Evolutionary conservation across 2,329 filamentous ascomycete genomes (phyloP).

Genomic region (Xylaria multiplex): DNA sequence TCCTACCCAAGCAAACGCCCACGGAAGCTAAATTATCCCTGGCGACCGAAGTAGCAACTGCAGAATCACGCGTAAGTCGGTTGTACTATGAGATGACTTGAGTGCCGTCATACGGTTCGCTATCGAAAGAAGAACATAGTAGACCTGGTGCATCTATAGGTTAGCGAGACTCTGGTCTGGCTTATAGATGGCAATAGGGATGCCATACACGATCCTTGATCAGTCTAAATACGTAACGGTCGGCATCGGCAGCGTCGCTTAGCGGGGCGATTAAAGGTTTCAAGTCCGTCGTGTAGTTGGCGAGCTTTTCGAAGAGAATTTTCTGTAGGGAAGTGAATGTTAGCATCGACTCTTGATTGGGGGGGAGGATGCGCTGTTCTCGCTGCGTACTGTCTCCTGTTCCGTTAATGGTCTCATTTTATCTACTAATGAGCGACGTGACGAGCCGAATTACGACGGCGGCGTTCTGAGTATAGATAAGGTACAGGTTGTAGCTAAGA

Average conservation of each 20-base stretch:
- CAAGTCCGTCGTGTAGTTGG: constrained; percentile 88
- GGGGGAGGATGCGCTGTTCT: background rate
- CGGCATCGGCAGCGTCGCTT: constrained; percentile 72
- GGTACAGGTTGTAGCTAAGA: constrained; percentile 7
- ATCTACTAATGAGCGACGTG: background rate
- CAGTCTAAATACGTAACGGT: constrained; percentile 87
- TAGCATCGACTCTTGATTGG: background rate
- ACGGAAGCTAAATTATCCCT: constrained; percentile 84
- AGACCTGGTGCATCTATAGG: constrained; percentile 64
- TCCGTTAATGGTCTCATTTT: constrained; percentile 69
- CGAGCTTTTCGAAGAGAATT: constrained; percentile 90
- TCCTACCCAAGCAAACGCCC: constrained; percentile 80
- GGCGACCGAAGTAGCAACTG: constrained; percentile 81
- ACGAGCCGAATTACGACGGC: constrained; percentile 1
- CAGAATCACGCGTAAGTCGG: constrained; percentile 18
- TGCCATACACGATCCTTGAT: constrained; percentile 67
- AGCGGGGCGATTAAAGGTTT: constrained; percentile 84
- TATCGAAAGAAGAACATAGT: constrained; percentile 89
- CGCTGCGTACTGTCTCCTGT: constrained; percentile 59
- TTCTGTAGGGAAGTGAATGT: constrained; percentile 51
- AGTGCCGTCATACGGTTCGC: constrained; percentile 68
- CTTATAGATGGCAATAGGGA: background rate
- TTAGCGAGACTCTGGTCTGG: constrained; percentile 15
- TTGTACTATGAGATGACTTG: background rate
- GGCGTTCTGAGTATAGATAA: background rate